Conservation (phyloP, 495 filamentous ascomycete genomes). For the Cladorrhinum samala region DNA sequence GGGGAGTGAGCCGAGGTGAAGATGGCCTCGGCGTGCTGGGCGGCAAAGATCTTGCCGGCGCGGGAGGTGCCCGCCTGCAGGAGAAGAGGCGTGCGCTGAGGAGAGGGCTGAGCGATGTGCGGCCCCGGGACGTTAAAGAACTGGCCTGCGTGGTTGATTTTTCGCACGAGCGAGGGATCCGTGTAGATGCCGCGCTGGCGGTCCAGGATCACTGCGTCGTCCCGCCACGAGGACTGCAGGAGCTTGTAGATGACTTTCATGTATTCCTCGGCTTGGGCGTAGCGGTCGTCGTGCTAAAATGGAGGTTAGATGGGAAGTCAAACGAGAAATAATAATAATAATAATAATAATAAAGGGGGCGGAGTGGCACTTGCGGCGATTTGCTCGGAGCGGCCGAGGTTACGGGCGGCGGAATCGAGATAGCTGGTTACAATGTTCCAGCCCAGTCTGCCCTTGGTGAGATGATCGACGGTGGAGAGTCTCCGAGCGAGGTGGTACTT, state of each 20-base stretch:
- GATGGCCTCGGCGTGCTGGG: slow-evolving; percentile 56
- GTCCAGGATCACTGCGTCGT: slow-evolving; percentile 58
- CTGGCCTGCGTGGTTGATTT: slow-evolving; percentile 62
- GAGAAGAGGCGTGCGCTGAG: slow-evolving; percentile 60
- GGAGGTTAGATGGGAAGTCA: slow-evolving; percentile 8
- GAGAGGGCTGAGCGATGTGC: slow-evolving; percentile 57
- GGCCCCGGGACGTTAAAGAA: slow-evolving; percentile 61
- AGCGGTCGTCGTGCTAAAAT: slow-evolving; percentile 59
- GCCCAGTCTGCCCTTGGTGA: slow-evolving; percentile 53
- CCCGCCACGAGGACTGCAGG: slow-evolving; percentile 61
- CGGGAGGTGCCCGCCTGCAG: slow-evolving; percentile 61
- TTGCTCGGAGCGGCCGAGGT: slow-evolving; percentile 52
- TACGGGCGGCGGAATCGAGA: slow-evolving; percentile 59
- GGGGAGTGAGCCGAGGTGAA: slow-evolving; percentile 48
- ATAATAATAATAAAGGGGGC: not conserved
- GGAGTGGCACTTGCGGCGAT: slow-evolving; percentile 19
- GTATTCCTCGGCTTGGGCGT: slow-evolving; percentile 63
- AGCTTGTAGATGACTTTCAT: slow-evolving; percentile 64
- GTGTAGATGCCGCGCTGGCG: slow-evolving; percentile 51
- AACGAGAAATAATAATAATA: no score
- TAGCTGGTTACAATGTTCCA: slow-evolving; percentile 56
- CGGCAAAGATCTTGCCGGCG: slow-evolving; percentile 58
- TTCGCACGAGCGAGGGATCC: slow-evolving; percentile 50
- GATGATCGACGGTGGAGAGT: slow-evolving; percentile 60
- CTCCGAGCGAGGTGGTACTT: slow-evolving; percentile 63